Conservation (phyloP, 2,329 filamentous ascomycete species). For the Cladosporium sp. region DNA sequence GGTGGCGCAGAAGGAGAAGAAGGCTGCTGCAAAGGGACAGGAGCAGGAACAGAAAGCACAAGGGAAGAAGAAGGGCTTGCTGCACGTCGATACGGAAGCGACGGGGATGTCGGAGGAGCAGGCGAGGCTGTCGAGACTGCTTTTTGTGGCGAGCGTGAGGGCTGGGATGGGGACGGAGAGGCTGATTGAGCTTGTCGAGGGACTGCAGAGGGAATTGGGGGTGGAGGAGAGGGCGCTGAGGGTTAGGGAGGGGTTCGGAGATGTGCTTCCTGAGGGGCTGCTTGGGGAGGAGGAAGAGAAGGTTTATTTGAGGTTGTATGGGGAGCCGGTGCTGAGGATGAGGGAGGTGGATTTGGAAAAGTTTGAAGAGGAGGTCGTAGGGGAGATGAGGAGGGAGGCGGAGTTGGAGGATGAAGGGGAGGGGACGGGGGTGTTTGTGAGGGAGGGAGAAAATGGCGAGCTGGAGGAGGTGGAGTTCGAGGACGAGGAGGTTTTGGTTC, state of each 20-base stretch:
- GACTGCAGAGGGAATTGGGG: background rate
- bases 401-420: slow-evolving; percentile 45
- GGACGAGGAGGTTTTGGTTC: slow-evolving; percentile 35
- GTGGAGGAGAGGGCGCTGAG: slow-evolving; percentile 14
- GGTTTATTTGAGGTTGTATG: slow-evolving; percentile 80
- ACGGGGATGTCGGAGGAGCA: slow-evolving; percentile 4
- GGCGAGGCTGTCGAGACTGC: background rate
- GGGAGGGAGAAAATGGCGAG: slow-evolving; percentile 56
- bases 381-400: slow-evolving; percentile 47
- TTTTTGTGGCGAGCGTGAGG: slow-evolving; percentile 6
- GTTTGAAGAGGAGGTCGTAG: slow-evolving; percentile 28
- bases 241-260: slow-evolving; percentile 68
- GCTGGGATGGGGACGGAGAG: slow-evolving; percentile 3
- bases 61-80: background rate
- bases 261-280: slow-evolving; percentile 71
- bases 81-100: background rate
- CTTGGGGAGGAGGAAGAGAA: slow-evolving; percentile 69
- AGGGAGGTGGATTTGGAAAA: slow-evolving; percentile 37
- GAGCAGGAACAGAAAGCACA: background rate
- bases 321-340: slow-evolving; percentile 69
- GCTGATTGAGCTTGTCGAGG: slow-evolving; percentile 13
- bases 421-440: slow-evolving; percentile 51
- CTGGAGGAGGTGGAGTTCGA: slow-evolving; percentile 63
- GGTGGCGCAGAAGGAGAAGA: background rate
- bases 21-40: background rate